A percentile compares a stretch with the other conserved stretches of the same genome.
Conservation (phyloP, 352 stramenopile species). For the Pythium myriotylum region DNA sequence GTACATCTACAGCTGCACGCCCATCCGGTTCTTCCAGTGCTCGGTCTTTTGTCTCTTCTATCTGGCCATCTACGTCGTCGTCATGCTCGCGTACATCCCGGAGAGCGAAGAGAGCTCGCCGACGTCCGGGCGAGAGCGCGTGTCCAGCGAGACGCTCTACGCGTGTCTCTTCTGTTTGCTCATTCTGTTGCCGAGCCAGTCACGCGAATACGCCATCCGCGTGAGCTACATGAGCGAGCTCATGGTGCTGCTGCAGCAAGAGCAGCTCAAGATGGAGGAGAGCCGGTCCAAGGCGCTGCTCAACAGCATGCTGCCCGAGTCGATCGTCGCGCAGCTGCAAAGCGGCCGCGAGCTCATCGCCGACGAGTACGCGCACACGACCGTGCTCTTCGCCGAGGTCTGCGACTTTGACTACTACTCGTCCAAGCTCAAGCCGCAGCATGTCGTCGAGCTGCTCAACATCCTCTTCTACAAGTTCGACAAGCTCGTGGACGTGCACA, state of each 20-base stretch:
- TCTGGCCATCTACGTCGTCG: slow-evolving; percentile 66
- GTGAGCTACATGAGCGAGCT: slow-evolving; percentile 87
- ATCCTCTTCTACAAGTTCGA: slow-evolving; percentile 91
- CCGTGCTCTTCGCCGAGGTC: slow-evolving; percentile 79
- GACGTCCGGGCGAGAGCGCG: slow-evolving; percentile 37
- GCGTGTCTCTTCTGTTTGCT: slow-evolving; percentile 79
- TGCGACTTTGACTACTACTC: slow-evolving; percentile 89
- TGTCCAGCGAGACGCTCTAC: slow-evolving; percentile 80
- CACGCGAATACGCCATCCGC: slow-evolving; percentile 78
- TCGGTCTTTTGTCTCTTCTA: slow-evolving; percentile 70
- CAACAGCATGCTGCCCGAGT: slow-evolving; percentile 84
- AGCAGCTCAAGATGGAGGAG: slow-evolving; percentile 83
- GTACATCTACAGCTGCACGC: slow-evolving; percentile 85
- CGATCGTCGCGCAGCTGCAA: slow-evolving; percentile 74
- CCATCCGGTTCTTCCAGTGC: slow-evolving; percentile 80
- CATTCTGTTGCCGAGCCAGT: slow-evolving; percentile 78
- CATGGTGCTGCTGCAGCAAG: slow-evolving; percentile 80
- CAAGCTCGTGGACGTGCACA: slow-evolving; percentile 82
- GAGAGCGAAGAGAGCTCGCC: slow-evolving; percentile 30
- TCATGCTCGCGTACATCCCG: slow-evolving; percentile 72
- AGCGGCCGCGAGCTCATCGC: slow-evolving; percentile 82
- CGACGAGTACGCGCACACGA: slow-evolving; percentile 75
- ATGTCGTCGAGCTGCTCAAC: slow-evolving; percentile 89
- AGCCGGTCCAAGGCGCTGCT: slow-evolving; percentile 76
- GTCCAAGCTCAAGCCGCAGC: slow-evolving; percentile 71